These are phyloP conservation scores for Gastrolobium villosum DNA, from an alignment of 306 rosid species.

Conservation along the genomic window DNA sequence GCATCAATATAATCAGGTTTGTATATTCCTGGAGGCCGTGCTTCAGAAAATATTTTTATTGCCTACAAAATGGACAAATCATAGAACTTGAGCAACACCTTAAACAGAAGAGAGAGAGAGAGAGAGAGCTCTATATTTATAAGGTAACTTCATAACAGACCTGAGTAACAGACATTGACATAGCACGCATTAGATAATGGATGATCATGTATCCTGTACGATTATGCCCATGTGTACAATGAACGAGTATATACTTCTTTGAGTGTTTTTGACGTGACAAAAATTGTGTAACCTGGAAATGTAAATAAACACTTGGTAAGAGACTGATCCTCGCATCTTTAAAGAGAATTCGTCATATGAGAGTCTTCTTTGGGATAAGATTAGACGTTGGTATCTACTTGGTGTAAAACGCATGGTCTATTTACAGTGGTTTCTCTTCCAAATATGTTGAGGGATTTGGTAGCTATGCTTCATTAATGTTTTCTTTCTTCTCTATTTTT, in stretches of 20 bases:
- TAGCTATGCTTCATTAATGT: background rate
- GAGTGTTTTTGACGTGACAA: conserved; percentile 85
- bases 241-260: conserved; percentile 94
- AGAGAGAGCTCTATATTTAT: conserved; percentile 2
- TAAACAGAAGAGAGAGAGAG: conserved; percentile 4
- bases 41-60: conserved; percentile 79
- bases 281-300: conserved; percentile 83
- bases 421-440: background rate
- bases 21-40: conserved; percentile 99
- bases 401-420: background rate
- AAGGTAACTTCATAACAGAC: conserved; percentile 57
- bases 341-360: background rate
- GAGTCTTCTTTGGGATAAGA: background rate
- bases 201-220: conserved; percentile 98
- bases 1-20: conserved; percentile 96
- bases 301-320: conserved; percentile 31
- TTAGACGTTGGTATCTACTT: background rate
- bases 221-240: conserved; percentile 98
- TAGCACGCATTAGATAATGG: conserved; percentile 90
- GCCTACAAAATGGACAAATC: conserved; percentile 69
- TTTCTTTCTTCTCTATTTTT: background rate
- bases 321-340: background rate
- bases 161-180: conserved; percentile 81
- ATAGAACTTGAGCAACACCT: conserved; percentile 35
- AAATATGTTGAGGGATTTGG: background rate